A percentile compares a stretch with the other conserved stretches of the same genome.
Conservation (phyloP, 1,139 yeast species). For the Nakaseomyces kungkrabaensis region DNA sequence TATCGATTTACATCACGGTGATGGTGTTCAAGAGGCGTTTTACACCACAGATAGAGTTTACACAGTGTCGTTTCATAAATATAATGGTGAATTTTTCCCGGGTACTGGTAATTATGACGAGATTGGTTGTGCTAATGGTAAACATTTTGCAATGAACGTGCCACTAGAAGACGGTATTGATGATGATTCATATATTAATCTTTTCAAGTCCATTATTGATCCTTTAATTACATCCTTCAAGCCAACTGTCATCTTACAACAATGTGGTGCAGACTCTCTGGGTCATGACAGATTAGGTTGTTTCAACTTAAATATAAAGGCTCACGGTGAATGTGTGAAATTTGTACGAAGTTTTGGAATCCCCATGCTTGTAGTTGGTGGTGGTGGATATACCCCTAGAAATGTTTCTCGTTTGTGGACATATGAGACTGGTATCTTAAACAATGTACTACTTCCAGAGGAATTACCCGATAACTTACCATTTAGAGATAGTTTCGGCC, state of each 20-base stretch:
- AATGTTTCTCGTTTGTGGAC: conserved; percentile 94
- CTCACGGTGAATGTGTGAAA: conserved; percentile 93
- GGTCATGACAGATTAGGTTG: conserved; percentile 89
- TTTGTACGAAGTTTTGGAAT: conserved; percentile 78
- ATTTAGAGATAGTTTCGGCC: conserved; percentile 81
- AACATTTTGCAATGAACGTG: conserved; percentile 76
- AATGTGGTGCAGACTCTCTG: conserved; percentile 88
- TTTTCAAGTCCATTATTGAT: conserved; percentile 76
- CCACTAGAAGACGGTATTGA: conserved; percentile 91
- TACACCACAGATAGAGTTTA: conserved; percentile 93
- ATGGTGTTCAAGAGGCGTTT: conserved; percentile 97
- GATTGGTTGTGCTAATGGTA: conserved; percentile 82
- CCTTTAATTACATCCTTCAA: conserved; percentile 88
- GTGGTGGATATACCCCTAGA: conserved; percentile 96
- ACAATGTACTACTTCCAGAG: conserved; percentile 66
- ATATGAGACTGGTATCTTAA: conserved; percentile 80
- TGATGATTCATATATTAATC: conserved; percentile 74
- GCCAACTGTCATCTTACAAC: conserved; percentile 86
- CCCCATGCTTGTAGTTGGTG: conserved; percentile 89
- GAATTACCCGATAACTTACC: conserved; percentile 74
- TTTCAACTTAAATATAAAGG: conserved; percentile 82
- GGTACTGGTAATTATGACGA: conserved; percentile 92
- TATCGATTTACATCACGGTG: conserved; percentile 96
- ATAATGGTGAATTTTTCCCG: conserved; percentile 91
- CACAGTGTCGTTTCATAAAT: conserved; percentile 96